Percentiles rank a stretch among this genome's conserved stretches.
Evolutionary conservation across 2,329 filamentous ascomycete species (phyloP).

Genomic region (Cyanodermella asteris): DNA sequence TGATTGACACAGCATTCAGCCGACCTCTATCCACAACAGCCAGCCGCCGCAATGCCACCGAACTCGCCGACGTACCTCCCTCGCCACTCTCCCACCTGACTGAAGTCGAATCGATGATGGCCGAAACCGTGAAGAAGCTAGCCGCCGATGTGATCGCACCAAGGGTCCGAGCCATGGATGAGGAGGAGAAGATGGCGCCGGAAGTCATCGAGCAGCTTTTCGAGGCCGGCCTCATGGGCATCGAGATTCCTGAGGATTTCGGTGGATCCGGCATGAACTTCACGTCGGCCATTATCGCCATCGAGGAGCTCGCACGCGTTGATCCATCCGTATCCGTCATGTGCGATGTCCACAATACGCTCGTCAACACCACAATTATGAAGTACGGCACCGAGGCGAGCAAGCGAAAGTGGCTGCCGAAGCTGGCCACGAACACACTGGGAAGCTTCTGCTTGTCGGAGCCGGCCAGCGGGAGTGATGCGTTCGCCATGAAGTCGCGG

Average conservation of each 20-base stretch:
- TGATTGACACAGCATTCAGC: too few relatives aligned
- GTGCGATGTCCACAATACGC: conserved; percentile 93
- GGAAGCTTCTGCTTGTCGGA: conserved; percentile 83
- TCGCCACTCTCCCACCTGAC: conserved; percentile 86
- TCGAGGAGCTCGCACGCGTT: conserved; percentile 84
- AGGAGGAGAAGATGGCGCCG: conserved; percentile 84
- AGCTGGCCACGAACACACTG: conserved; percentile 71
- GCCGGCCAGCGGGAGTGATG: conserved; percentile 81
- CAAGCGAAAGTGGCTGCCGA: conserved; percentile 76
- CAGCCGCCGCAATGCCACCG: conserved; percentile 25
- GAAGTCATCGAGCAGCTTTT: conserved; percentile 77
- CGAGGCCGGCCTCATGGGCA: conserved; percentile 89
- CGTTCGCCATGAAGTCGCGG: conserved; percentile 83
- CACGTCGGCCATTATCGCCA: conserved; percentile 82
- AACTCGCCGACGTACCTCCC: conserved; percentile 47
- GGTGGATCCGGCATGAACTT: conserved; percentile 98
- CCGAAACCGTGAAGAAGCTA: conserved; percentile 76
- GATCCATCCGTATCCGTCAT: conserved; percentile 90
- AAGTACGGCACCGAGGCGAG: conserved; percentile 59
- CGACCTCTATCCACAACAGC: conserved; percentile 40
- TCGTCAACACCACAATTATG: conserved; percentile 82
- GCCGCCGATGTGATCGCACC: conserved; percentile 73
- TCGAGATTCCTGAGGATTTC: conserved; percentile 94
- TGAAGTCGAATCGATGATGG: conserved; percentile 75
- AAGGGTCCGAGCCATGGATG: conserved; percentile 91